Base-by-base conservation (phyloP, 495 filamentous ascomycete species). In the Talaromyces stipitatus region DNA sequence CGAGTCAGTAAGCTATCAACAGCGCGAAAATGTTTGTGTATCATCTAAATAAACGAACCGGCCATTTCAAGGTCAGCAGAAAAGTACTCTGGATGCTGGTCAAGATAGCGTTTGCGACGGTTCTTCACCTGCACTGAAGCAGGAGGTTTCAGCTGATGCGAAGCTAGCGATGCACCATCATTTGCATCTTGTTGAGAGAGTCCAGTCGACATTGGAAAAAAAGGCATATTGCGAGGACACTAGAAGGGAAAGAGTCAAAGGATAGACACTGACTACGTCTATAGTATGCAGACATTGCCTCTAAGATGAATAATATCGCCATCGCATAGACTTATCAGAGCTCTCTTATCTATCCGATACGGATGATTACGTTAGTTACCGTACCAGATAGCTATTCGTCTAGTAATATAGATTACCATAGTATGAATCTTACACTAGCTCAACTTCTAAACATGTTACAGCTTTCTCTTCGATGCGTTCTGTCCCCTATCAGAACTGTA, bases 31-130 rank as follows among this genome's bases (percentile, higher is more conserved):
- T 18, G 52, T 18, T 9, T 26, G 30, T 30, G 6, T 20, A 33
- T 23, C 41, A 48, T 7, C 30, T 24, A 38, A 30, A 23, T 12
- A 28, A 9, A 74, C 77, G 67, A 70, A 85, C 82, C 82, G 68
- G 80, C 83, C 65, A 85, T 79, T 70, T 86, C 83, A 60, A 85
- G 81, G 59, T 78, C 72, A 50, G 81, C 69, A 65, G 77, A 74
- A 66, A 85, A 85, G 70, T 88, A 88, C 56, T 83, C 80, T 46
- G 82, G 81, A 61, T 86, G 79, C 20, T 71, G 64, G 57, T 86
- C 83, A 52, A 88, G 72, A 60, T 85, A 88, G 58, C 77, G 77
- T 64, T 84, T 85, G 36, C 85, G 78, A 54, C 85, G 73, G 64
- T 87, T 88, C 68, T 84, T 86, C 18, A 76, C 62, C 28, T 66